Evolutionary conservation across 2,329 filamentous ascomycete species (phyloP).

Genomic region (Aureobasidium sp.): DNA sequence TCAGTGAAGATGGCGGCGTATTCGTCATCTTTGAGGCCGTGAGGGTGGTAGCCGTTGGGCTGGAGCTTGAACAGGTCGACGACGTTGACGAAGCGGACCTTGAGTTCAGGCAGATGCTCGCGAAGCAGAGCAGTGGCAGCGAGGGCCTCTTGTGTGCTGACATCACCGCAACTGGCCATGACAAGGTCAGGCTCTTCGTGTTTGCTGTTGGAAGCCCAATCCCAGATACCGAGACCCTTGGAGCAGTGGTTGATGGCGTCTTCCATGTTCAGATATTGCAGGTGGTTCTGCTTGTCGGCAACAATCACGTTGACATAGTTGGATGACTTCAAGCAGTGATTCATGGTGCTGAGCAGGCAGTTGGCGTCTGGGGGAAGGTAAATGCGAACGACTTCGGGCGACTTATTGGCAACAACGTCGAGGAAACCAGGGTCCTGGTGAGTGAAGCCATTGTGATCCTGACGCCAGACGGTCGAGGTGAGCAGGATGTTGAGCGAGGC

Average conservation of each 20-base stretch:
- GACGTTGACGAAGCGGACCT: constrained; percentile 72
- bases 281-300: constrained; percentile 71
- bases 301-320: constrained; percentile 81
- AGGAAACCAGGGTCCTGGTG: constrained; percentile 77
- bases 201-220: constrained; percentile 65
- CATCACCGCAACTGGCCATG: constrained; percentile 70
- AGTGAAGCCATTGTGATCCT: constrained; percentile 79
- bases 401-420: constrained; percentile 73
- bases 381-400: constrained; percentile 70
- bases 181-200: constrained; percentile 64
- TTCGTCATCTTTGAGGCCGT: constrained; percentile 60
- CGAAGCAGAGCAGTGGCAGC: constrained; percentile 68
- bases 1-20: constrained; percentile 65
- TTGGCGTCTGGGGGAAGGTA: constrained; percentile 77
- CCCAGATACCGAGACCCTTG: constrained; percentile 73
- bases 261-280: constrained; percentile 69
- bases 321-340: constrained; percentile 64
- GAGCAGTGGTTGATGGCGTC: constrained; percentile 68
- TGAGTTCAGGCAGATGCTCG: constrained; percentile 63
- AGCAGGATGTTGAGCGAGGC: constrained; percentile 73
- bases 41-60: constrained; percentile 61
- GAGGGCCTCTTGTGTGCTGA: constrained; percentile 65
- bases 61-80: constrained; percentile 78
- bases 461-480: constrained; percentile 72
- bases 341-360: constrained; percentile 66